A percentile compares a stretch with the other conserved stretches of the same genome.
phyloP scores from a whole-genome alignment of 352 stramenopile species.

The Pythium phragmitis region DNA sequence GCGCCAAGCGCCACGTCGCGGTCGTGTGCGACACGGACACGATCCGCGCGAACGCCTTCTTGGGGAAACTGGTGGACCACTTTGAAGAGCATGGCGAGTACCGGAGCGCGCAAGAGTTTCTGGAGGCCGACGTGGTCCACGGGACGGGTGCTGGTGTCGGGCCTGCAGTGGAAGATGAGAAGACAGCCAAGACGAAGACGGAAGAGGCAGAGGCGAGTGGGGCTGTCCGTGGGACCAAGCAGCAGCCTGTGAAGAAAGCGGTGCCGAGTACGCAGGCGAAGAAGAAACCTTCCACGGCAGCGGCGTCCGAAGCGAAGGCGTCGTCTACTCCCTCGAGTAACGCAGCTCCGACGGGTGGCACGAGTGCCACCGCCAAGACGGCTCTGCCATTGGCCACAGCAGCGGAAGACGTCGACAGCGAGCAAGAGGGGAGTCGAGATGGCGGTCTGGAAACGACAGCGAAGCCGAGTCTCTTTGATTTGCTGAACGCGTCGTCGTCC shows the following conservation, averaged over 20 bases:
- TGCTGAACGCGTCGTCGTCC: slow-evolving; percentile 24
- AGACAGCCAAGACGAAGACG: background rate
- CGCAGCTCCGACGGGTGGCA: background rate
- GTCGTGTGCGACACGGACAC: slow-evolving; percentile 95
- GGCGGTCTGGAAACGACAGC: slow-evolving; percentile 24
- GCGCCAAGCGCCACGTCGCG: slow-evolving; percentile 94
- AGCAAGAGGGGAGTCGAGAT: slow-evolving; percentile 22
- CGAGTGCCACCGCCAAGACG: background rate
- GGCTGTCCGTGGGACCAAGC: background rate
- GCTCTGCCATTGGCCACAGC: too few species aligned
- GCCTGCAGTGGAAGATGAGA: background rate
- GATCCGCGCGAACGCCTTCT: slow-evolving; percentile 89
- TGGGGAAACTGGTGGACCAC: slow-evolving; percentile 88
- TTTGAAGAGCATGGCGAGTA: slow-evolving; percentile 94
- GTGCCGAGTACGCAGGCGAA: background rate
- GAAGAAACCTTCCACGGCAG: background rate
- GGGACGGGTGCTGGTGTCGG: slow-evolving; percentile 17
- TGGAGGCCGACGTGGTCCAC: slow-evolving; percentile 59
- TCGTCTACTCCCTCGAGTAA: background rate
- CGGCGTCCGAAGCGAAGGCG: background rate
- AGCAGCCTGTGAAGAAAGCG: slow-evolving; percentile 22
- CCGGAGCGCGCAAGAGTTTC: slow-evolving; percentile 80
- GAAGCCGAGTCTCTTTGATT: slow-evolving; percentile 37
- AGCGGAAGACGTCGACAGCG: slow-evolving; percentile 1
- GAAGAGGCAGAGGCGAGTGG: slow-evolving; percentile 5